Evolutionary conservation across 176 grass and related monocot species (phyloP).

Genomic region (Ananas comosus): DNA sequence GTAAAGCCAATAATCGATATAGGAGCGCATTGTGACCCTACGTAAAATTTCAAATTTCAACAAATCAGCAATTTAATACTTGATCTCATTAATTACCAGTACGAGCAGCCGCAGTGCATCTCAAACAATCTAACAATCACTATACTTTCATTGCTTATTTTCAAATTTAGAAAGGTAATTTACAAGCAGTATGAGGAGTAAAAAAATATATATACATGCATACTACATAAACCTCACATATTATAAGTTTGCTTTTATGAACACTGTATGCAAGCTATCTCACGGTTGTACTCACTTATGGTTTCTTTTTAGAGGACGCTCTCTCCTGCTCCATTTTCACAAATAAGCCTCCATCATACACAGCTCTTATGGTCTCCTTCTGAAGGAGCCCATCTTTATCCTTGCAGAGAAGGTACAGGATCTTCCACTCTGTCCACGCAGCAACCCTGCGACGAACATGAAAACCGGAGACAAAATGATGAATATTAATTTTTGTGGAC

Average conservation of each 20-base stretch:
- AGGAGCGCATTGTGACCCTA: too few relatives aligned
- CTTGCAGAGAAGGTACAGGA: conserved; percentile 43
- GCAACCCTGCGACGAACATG: conserved; percentile 30
- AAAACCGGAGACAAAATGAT: neutral
- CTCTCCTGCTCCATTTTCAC: conserved; percentile 38
- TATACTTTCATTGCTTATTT: too few relatives aligned
- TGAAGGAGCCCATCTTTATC: conserved; percentile 60
- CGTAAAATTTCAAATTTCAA: too few relatives aligned
- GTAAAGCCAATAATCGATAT: too few relatives aligned
- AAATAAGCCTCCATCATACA: conserved; percentile 69
- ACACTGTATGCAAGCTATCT: neutral
- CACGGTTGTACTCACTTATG: neutral
- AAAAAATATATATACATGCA: neutral
- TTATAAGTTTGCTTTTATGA: conserved; percentile 14
- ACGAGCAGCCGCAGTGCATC: too few relatives aligned
- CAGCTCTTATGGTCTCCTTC: conserved; percentile 48
- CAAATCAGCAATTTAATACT: too few relatives aligned
- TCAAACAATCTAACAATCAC: too few relatives aligned
- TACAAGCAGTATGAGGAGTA: too few relatives aligned
- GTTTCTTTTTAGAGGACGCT: conserved; percentile 15
- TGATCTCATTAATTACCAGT: too few relatives aligned
- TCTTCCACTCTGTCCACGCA: conserved; percentile 48
- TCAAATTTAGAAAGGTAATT: too few relatives aligned
- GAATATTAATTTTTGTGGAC: neutral
- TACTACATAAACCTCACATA: conserved; percentile 22